Evolutionary conservation across 345 rosid genomes (phyloP), one percentile per base, ranked within the genome.

Genomic region (Abelmoschus esculentus): DNA sequence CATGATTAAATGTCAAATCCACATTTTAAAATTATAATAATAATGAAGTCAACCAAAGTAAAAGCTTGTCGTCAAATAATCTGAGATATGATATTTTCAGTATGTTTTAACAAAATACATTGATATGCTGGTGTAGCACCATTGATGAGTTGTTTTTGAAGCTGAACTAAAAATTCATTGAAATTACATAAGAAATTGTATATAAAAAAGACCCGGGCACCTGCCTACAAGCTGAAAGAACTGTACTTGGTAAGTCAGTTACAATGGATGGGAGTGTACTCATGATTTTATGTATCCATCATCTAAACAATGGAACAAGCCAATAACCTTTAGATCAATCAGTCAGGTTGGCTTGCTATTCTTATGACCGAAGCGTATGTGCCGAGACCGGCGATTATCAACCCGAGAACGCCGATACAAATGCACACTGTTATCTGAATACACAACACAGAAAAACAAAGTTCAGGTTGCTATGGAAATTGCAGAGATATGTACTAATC

Each of bases 281-380:
- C 40, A 32, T 32, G 36, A 32, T 32, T 32, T 40, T 15, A 6
- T 34, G 32, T 61, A 12, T 61, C 66, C 7, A 61, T 8, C 66
- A 61, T 61, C 28, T 34, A n/a, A 62, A 38, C 31, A 18, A 38
- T 38, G 50, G 50, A 3, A 6, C 15, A 5, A 19, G 66, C 28
- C 47, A 61, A n/a, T n/a, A n/a, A n/a, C n/a, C n/a, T n/a, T n/a
- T n/a, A n/a, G n/a, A n/a, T n/a, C n/a, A n/a, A n/a, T 86, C 78
- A 85, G 40, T 22, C 68, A 61, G 77, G 55, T 60, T 75, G 69
- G 36, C 73, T 18, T 9, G 78, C 85, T 74, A 90, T 79, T 76
- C 84, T 85, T 66, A 65, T 0, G 58, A 93, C 42, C 3, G 93
- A 79, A 54, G 98, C 80, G 77, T 86, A 89, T 50, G 97, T 90